Conservation (phyloP, 2,329 filamentous ascomycete species). For the Aspergillus bombycis region DNA sequence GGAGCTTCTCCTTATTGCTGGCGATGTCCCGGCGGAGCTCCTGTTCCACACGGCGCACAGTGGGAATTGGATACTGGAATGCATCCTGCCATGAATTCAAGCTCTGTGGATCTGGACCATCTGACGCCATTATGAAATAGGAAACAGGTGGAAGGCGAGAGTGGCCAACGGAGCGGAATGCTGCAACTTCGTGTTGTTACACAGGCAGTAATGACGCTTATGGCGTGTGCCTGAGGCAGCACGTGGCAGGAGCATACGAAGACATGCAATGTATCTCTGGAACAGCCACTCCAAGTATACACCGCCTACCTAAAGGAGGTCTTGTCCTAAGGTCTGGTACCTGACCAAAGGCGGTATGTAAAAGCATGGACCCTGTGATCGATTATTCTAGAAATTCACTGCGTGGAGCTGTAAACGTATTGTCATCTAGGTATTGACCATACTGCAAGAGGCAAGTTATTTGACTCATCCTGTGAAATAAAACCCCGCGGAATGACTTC, state of each 20-base stretch:
- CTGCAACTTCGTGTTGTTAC: slow-evolving; percentile 9
- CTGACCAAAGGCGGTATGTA: not conserved
- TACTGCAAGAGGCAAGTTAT: slow-evolving; percentile 12
- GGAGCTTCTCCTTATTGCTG: slow-evolving; percentile 67
- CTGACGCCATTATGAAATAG: slow-evolving; percentile 52
- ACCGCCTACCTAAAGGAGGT: not conserved
- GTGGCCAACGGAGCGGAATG: slow-evolving; percentile 10
- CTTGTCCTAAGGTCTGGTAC: not conserved
- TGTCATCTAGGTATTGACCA: slow-evolving; percentile 12
- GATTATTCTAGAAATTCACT: not conserved
- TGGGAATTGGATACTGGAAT: slow-evolving; percentile 66
- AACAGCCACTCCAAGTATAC: not conserved
- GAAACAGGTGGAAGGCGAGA: not conserved
- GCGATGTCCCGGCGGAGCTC: slow-evolving; percentile 65
- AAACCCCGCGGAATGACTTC: slow-evolving; percentile 7
- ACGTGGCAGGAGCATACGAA: slow-evolving; percentile 11
- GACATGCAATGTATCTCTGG: not conserved
- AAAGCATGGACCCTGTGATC: not conserved
- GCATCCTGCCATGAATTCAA: slow-evolving; percentile 68
- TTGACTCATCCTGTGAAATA: slow-evolving; percentile 19
- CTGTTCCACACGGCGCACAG: slow-evolving; percentile 64
- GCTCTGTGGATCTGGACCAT: slow-evolving; percentile 59
- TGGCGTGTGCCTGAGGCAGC: slow-evolving; percentile 24
- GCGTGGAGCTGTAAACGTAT: not conserved
- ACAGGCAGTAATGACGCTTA: slow-evolving; percentile 11